Percentiles rank a stretch among this genome's conserved stretches.
phyloP scores from a whole-genome alignment of 75 land plant species.

The Ceratopteris richardii region DNA sequence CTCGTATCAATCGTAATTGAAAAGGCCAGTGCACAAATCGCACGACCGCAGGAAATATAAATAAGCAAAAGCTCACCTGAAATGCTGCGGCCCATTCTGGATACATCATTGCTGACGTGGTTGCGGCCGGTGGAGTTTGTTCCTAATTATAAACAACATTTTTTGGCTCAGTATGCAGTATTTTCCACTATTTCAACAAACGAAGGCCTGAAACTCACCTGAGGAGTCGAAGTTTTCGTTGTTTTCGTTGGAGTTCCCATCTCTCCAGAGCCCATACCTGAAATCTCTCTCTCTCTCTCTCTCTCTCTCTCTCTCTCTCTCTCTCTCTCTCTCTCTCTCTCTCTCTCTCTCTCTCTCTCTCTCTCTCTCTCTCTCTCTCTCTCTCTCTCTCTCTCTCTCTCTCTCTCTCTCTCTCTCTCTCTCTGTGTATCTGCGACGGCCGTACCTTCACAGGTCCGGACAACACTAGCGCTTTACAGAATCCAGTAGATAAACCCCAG shows the following conservation, averaged over 20 bases:
- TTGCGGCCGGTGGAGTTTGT: constrained; percentile 1
- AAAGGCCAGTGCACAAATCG: too few relatives aligned
- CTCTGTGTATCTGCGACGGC: too few relatives aligned
- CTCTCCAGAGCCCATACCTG: constrained; percentile 49
- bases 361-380: too few relatives aligned
- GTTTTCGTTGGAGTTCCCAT: constrained; percentile 44
- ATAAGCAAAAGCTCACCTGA: constrained; percentile 34
- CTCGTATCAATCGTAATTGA: too few relatives aligned
- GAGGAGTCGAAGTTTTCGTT: constrained; percentile 37
- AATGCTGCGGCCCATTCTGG: constrained; percentile 71
- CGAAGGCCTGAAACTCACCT: constrained; percentile 1
- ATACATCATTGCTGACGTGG: constrained; percentile 42
- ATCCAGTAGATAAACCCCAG: too few relatives aligned
- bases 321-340: constrained; percentile 3
- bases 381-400: too few relatives aligned
- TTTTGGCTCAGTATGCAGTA: not conserved
- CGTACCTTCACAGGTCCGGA: too few relatives aligned
- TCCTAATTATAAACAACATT: constrained; percentile 25
- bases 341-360: too few relatives aligned
- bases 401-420: too few relatives aligned
- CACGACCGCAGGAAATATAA: too few relatives aligned
- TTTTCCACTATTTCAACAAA: too few relatives aligned
- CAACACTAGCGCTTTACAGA: too few relatives aligned
- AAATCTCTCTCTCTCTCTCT: constrained; percentile 1
- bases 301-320: constrained; percentile 3